These are phyloP conservation scores for Middelhovenomyces tepae DNA, from an alignment of 805 yeast genomes.

Conservation along the genomic window DNA sequence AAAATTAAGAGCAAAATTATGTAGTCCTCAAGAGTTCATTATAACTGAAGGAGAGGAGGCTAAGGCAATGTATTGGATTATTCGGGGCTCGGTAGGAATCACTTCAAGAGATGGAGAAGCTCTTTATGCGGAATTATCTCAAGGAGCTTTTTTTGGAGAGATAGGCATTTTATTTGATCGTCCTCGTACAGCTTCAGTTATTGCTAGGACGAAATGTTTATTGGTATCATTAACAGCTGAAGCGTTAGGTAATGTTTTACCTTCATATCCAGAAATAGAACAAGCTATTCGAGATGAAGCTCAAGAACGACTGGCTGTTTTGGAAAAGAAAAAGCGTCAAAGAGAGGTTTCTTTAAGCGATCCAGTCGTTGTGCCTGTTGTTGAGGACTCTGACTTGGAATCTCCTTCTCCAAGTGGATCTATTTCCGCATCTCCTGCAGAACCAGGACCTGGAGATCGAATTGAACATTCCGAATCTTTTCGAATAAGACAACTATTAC, in stretches of 20 bases:
- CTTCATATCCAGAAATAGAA: constrained; percentile 57
- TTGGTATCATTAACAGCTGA: constrained; percentile 63
- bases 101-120: constrained; percentile 73
- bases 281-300: constrained; percentile 69
- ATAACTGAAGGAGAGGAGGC: constrained; percentile 67
- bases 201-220: constrained; percentile 57
- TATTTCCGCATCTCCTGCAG: too few species aligned
- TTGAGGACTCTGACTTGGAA: constrained; percentile 1
- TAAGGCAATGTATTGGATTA: constrained; percentile 70
- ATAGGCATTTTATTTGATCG: constrained; percentile 68
- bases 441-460: too few species aligned
- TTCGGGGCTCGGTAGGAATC: constrained; percentile 68
- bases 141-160: constrained; percentile 72
- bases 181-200: constrained; percentile 72
- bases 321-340: constrained; percentile 44
- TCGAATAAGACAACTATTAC: constrained; percentile 45
- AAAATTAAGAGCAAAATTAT: constrained; percentile 49
- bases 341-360: constrained; percentile 1
- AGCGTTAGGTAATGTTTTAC: constrained; percentile 48
- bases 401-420: constrained; percentile 6
- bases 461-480: too few species aligned
- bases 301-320: constrained; percentile 65
- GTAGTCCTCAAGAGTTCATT: constrained; percentile 60
- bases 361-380: neutral
- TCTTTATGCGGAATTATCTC: constrained; percentile 56